These are phyloP conservation scores for Graphium sp. DNA, from an alignment of 2,329 filamentous ascomycete species.

Conservation along the genomic window DNA sequence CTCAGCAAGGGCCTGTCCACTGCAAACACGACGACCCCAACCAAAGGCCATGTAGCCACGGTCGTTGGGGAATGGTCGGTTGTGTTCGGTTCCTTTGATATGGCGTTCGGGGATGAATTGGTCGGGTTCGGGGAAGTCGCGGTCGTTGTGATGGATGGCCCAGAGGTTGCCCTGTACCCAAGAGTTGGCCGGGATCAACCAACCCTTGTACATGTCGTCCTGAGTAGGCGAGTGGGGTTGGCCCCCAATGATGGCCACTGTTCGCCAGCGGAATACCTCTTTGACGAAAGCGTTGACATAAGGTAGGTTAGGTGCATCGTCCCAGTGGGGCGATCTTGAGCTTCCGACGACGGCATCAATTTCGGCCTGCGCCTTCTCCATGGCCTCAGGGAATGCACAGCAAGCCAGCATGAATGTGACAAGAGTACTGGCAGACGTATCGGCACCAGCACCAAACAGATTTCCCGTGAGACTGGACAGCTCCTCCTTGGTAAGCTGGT, in stretches of 20 bases:
- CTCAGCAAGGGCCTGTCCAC: conserved; percentile 37
- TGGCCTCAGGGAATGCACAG: conserved; percentile 27
- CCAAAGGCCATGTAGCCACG: conserved; percentile 37
- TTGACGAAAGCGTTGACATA: conserved; percentile 37
- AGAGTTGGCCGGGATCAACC: conserved; percentile 29
- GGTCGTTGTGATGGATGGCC: conserved; percentile 8
- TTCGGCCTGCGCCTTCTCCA: conserved; percentile 27
- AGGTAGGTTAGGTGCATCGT: conserved; percentile 28
- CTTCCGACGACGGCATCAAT: conserved; percentile 31
- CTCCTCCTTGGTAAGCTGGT: conserved; percentile 24
- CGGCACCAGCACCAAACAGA: conserved; percentile 18
- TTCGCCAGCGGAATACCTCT: conserved; percentile 38
- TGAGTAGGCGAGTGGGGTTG: conserved; percentile 30
- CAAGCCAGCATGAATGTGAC: conserved; percentile 31
- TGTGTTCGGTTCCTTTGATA: conserved; percentile 17
- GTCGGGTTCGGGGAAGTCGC: conserved; percentile 27
- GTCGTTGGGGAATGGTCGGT: conserved; percentile 28
- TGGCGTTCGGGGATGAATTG: conserved; percentile 24
- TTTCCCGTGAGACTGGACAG: conserved; percentile 28
- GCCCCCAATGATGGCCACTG: conserved; percentile 30
- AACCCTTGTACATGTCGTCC: conserved; percentile 28
- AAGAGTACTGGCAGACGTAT: conserved; percentile 9
- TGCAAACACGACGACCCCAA: conserved; percentile 36
- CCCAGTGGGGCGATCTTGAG: conserved; percentile 24
- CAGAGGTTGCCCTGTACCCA: conserved; percentile 33